These are phyloP conservation scores for Ogataea henricii DNA, from an alignment of 805 yeast species.

Conservation along the genomic window DNA sequence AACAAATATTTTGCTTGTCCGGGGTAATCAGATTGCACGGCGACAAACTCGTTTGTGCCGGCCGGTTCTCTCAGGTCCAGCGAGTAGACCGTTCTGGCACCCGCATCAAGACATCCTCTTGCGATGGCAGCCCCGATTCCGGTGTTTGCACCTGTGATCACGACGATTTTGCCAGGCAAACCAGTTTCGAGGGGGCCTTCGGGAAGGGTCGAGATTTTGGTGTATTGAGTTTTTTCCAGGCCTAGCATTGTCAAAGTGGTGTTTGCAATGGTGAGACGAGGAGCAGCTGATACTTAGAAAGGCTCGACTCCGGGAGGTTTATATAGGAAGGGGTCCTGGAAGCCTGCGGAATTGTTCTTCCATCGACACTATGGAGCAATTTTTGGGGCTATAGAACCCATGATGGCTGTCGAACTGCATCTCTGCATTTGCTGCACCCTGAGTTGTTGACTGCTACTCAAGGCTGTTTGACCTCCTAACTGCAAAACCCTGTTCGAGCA, in stretches of 20 bases:
- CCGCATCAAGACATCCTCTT: slow-evolving; percentile 14
- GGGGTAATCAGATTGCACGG: slow-evolving; percentile 13
- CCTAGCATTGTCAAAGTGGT: slow-evolving; percentile 9
- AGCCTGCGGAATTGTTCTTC: slow-evolving; percentile 1
- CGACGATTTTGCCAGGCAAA: slow-evolving; percentile 15
- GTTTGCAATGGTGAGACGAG: background rate
- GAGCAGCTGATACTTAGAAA: background rate
- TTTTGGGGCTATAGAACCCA: too few species aligned
- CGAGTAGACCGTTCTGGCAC: slow-evolving; percentile 15
- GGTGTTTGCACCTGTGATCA: slow-evolving; percentile 17
- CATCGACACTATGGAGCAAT: background rate
- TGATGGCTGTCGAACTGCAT: background rate
- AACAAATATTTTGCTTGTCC: slow-evolving; percentile 10
- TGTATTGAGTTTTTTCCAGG: slow-evolving; percentile 13
- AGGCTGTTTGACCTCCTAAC: too few species aligned
- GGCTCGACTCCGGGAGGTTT: too few species aligned
- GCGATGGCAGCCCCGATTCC: slow-evolving; percentile 21
- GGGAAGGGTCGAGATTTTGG: slow-evolving; percentile 9
- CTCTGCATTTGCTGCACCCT: background rate
- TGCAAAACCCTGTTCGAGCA: too few species aligned
- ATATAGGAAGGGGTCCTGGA: background rate
- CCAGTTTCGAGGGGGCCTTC: slow-evolving; percentile 13
- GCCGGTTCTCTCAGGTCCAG: slow-evolving; percentile 15
- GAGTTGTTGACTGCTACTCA: too few species aligned
- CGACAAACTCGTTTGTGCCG: slow-evolving; percentile 13